Evolutionary conservation across 176 grass and related monocot species (phyloP).

Genomic region (sorghum (Sorghum bicolor)): Sorghum_bicolor_NCBIv3 NC_012870.2:80333001-80333500

Average conservation of each 20-base stretch:
- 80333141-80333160: conserved; percentile 67
- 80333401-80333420: conserved; percentile 8
- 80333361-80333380: background rate
- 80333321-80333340: background rate
- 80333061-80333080: conserved; percentile 70
- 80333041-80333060: conserved; percentile 44
- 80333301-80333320: background rate
- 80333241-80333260: conserved; percentile 87
- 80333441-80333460: background rate
- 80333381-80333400: background rate
- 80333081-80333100: conserved; percentile 43
- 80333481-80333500: conserved; percentile 22
- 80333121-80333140: conserved; percentile 92
- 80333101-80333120: conserved; percentile 82
- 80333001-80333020: conserved; percentile 35
- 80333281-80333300: conserved; percentile 92
- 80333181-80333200: conserved; percentile 40
- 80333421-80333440: background rate
- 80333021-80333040: conserved; percentile 55
- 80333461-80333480: conserved; percentile 17
- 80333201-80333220: conserved; percentile 82
- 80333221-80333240: conserved; percentile 93
- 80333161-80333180: conserved; percentile 42
- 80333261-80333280: conserved; percentile 87
- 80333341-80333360: background rate